phyloP scores from a whole-genome alignment of 768 basidiomycete species.

The Amanita rimosa region DNA sequence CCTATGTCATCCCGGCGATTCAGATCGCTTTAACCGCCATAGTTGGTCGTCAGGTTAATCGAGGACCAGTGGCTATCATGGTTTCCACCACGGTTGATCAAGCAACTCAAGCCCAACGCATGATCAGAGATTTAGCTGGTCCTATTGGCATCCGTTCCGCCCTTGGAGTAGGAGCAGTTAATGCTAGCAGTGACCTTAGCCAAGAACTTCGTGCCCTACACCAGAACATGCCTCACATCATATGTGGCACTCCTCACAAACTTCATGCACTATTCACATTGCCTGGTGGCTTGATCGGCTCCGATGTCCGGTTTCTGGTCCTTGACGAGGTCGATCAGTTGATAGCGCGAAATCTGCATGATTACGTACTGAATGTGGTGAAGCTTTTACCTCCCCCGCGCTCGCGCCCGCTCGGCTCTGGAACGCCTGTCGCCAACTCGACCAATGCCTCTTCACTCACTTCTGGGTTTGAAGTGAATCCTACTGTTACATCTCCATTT shows the following conservation, averaged over 20 bases:
- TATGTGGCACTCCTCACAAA: slow-evolving; percentile 97
- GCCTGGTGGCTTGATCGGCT: slow-evolving; percentile 64
- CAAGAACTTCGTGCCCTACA: slow-evolving; percentile 79
- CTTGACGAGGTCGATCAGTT: slow-evolving; percentile 97
- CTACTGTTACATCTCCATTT: slow-evolving; percentile 23
- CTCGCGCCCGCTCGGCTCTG: slow-evolving; percentile 45
- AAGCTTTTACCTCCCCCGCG: slow-evolving; percentile 86
- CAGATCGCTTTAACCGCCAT: slow-evolving; percentile 68
- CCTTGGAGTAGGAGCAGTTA: slow-evolving; percentile 73
- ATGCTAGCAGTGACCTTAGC: slow-evolving; percentile 44
- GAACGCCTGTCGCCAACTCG: slow-evolving; percentile 27
- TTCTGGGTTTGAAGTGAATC: slow-evolving; percentile 32
- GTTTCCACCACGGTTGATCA: slow-evolving; percentile 98
- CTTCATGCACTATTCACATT: slow-evolving; percentile 83
- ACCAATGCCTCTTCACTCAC: slow-evolving; percentile 31
- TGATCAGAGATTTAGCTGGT: slow-evolving; percentile 90
- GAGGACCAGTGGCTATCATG: slow-evolving; percentile 85
- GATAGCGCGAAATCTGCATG: slow-evolving; percentile 93
- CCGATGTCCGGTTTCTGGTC: slow-evolving; percentile 87
- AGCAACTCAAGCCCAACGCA: slow-evolving; percentile 91
- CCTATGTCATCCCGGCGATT: slow-evolving; percentile 89
- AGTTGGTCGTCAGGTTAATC: slow-evolving; percentile 36
- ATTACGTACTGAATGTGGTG: slow-evolving; percentile 89
- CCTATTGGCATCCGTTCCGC: slow-evolving; percentile 89
- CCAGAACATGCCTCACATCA: slow-evolving; percentile 88